Base-by-base conservation (phyloP, 768 basidiomycete species). In the Phlegmacium glaucopus region DNA sequence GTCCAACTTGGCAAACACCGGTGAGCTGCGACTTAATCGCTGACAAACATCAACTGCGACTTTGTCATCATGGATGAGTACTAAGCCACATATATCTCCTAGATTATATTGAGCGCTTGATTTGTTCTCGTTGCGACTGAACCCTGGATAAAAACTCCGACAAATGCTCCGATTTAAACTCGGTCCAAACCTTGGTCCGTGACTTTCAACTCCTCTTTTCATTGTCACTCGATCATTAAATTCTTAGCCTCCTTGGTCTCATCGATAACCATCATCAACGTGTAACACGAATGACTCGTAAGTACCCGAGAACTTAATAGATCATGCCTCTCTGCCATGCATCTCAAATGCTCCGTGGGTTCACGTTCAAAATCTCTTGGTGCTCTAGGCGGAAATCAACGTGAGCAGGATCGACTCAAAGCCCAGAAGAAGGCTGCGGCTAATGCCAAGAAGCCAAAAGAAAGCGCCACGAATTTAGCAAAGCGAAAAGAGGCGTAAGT, bases 401-500 rank as follows among this genome's bases (percentile, higher is more conserved):
- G 89, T 44, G 89, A 91, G 6, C 74, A 69, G 65, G 89, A 85
- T 64, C 86, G 89, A 54, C 66, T 69, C 16, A 83, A 80, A 62
- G 82, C 85, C 11, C 80, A 82, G 70, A 91, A 91, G 72, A 90
- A 87, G 67, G 65, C 70, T 11, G 76, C 76, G 1, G 67, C 71
- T 6, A 45, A 53, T 11, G 67, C 66, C 44, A 85, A 83, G 66
- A 87, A 87, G 67, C 63, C 80, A 32, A 90, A 89, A 67, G 87
- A 89, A 65, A 87, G 84, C 57, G 80, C 76, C 9, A 51, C 72
- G 1, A 69, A 40, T 39, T 72, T 90, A 30, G 76, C 79, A 42
- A 83, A 86, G 66, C 79, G 88, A 57, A 85, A 83, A 68, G 87
- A 90, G 70, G 72, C 70, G 88, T 90, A 71, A 68, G 86, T 79